Conservation (phyloP, 805 yeast species). For the Zygosaccharomyces gambellarensis region DNA sequence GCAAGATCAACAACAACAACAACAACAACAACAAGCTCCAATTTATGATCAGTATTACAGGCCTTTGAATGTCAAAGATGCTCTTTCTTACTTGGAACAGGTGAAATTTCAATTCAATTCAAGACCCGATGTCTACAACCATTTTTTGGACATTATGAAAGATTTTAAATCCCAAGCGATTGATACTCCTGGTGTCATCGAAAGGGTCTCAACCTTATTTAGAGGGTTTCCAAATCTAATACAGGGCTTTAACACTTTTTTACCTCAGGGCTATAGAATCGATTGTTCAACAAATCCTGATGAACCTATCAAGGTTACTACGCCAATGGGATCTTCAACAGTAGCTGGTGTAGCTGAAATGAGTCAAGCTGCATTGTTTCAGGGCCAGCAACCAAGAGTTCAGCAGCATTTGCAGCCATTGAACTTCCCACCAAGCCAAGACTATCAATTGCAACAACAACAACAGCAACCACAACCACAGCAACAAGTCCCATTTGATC, state of each 20-base stretch:
- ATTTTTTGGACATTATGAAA: slow-evolving; percentile 95
- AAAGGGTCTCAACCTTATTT: slow-evolving; percentile 84
- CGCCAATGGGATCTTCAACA: slow-evolving; percentile 87
- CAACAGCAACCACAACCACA: slow-evolving; percentile 26
- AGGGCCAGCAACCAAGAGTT: slow-evolving; percentile 2
- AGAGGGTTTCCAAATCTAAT: slow-evolving; percentile 90
- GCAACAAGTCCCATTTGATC: slow-evolving; percentile 9
- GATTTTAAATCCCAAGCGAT: slow-evolving; percentile 94
- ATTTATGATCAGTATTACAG: slow-evolving; percentile 42
- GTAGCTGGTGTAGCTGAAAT: slow-evolving; percentile 30
- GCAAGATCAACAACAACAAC: slow-evolving; percentile 22
- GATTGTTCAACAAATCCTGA: slow-evolving; percentile 86
- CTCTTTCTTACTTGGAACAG: slow-evolving; percentile 89
- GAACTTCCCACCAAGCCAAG: slow-evolving; percentile 12
- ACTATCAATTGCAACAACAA: slow-evolving; percentile 31
- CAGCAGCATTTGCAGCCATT: slow-evolving; percentile 6
- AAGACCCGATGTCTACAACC: slow-evolving; percentile 94
- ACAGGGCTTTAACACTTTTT: slow-evolving; percentile 95
- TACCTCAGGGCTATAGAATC: slow-evolving; percentile 93
- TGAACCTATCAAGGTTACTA: slow-evolving; percentile 90
- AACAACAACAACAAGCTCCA: slow-evolving; percentile 16
- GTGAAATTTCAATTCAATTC: slow-evolving; percentile 87
- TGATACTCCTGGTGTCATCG: slow-evolving; percentile 98
- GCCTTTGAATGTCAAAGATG: slow-evolving; percentile 93
- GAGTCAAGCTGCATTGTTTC: slow-evolving; percentile 4